A percentile compares a stretch with the other conserved stretches of the same genome.
These are phyloP conservation scores for Plasmodium gallinaceum DNA, from an alignment of 169 alveolate genomes.

Conservation along the genomic window DNA sequence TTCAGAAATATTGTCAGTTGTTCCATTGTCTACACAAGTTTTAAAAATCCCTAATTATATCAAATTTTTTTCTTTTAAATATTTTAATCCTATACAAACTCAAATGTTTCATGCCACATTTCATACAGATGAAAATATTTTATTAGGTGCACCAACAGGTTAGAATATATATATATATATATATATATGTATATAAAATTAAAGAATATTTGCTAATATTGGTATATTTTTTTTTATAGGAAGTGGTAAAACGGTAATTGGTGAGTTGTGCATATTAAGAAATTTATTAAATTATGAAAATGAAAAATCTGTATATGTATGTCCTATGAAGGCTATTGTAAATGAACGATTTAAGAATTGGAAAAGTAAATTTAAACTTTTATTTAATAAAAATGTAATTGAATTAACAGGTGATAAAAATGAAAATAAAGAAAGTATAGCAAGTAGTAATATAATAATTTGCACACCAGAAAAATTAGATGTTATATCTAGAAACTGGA, in stretches of 20 bases:
- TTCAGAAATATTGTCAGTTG: conserved; percentile 42
- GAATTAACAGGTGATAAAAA: conserved; percentile 98
- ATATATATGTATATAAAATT: not conserved
- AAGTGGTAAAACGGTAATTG: conserved; percentile 98
- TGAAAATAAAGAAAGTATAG: conserved; percentile 91
- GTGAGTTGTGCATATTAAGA: conserved; percentile 97
- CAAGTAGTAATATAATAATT: conserved; percentile 93
- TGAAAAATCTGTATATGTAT: conserved; percentile 96
- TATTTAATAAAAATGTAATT: conserved; percentile 91
- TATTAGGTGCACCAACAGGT: conserved; percentile 99
- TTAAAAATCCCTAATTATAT: conserved; percentile 86
- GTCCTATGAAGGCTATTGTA: conserved; percentile 99
- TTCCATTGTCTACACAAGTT: conserved; percentile 84
- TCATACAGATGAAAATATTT: conserved; percentile 96
- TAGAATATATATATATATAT: conserved; percentile 16
- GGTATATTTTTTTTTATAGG: conserved; percentile 60
- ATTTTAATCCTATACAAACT: conserved; percentile 97
- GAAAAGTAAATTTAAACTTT: conserved; percentile 88
- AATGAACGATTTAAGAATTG: conserved; percentile 92
- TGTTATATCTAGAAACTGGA: conserved; percentile 99
- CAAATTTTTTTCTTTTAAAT: conserved; percentile 82
- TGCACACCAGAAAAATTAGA: conserved; percentile 99
- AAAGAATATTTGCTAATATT: not conserved
- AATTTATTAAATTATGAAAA: conserved; percentile 88
- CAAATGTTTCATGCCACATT: conserved; percentile 96